Conservation (phyloP, 768 basidiomycete genomes). For the Serendipita vermifera region DNA sequence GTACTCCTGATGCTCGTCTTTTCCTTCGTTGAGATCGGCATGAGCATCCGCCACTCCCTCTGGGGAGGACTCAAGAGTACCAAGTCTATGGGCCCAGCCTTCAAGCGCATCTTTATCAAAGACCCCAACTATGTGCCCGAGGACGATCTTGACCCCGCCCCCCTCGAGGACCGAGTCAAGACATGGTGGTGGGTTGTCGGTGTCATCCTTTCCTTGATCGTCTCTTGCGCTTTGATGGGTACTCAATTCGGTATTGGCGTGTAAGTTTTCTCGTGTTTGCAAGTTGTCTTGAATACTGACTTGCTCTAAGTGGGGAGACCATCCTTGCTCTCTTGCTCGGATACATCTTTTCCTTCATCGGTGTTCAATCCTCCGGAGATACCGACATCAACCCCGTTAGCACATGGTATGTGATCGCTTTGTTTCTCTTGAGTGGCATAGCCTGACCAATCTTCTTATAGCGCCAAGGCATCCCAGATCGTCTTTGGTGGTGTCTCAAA, state of each 20-base stretch:
- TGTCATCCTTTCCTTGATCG: constrained; percentile 34
- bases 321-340: constrained; percentile 45
- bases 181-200: constrained; percentile 42
- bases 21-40: constrained; percentile 35
- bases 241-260: constrained; percentile 15
- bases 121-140: constrained; percentile 18
- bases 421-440: not conserved
- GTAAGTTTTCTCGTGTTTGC: not conserved
- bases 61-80: not conserved
- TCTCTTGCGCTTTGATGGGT: constrained; percentile 22
- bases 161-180: constrained; percentile 42
- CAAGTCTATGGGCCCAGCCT: not conserved
- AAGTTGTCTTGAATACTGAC: not conserved
- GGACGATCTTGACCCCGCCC: constrained; percentile 40
- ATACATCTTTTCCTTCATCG: constrained; percentile 57
- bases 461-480: constrained; percentile 39
- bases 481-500: constrained; percentile 51
- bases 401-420: constrained; percentile 25
- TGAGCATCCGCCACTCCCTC: not conserved
- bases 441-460: constrained; percentile 7
- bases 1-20: constrained; percentile 49
- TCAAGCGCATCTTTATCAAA: constrained; percentile 3
- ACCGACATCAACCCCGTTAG: constrained; percentile 53
- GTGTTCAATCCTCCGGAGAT: constrained; percentile 44
- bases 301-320: constrained; percentile 29